phyloP scores from a whole-genome alignment of 306 rosid genomes.

The Corylus heterophylla region DNA sequence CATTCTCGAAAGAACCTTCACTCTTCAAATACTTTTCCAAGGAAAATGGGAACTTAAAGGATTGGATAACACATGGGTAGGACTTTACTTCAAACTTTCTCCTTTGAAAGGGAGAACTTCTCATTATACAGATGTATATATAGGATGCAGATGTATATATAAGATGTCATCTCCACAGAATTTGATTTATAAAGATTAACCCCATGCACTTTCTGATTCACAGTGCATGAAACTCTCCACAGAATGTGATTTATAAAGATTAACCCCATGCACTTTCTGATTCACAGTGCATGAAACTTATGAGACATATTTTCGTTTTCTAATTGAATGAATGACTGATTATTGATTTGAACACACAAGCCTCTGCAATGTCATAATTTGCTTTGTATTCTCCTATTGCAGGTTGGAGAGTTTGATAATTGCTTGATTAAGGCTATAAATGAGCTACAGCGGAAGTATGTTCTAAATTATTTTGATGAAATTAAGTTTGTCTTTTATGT shows the following conservation, averaged over 20 bases:
- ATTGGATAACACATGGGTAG: too few species aligned
- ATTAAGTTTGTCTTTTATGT: slow-evolving; percentile 3
- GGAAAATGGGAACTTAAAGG: too few species aligned
- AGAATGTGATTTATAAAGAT: neutral
- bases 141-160: too few species aligned
- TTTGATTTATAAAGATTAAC: neutral
- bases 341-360: slow-evolving; percentile 5
- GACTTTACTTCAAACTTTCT: too few species aligned
- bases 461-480: slow-evolving; percentile 23
- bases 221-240: neutral
- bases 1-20: too few species aligned
- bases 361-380: slow-evolving; percentile 12
- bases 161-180: neutral
- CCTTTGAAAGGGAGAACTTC: neutral
- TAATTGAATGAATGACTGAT: slow-evolving; percentile 14
- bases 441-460: slow-evolving; percentile 87
- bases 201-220: neutral
- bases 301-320: neutral
- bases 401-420: slow-evolving; percentile 83
- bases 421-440: slow-evolving; percentile 74
- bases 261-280: neutral
- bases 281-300: neutral
- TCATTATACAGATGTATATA: neutral
- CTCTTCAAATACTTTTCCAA: too few species aligned
- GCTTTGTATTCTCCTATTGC: slow-evolving; percentile 33